A percentile compares a stretch with the other conserved stretches of the same genome.
Conservation (phyloP, 192 early-diverging fungal species). For the Gigaspora rosea region DNA sequence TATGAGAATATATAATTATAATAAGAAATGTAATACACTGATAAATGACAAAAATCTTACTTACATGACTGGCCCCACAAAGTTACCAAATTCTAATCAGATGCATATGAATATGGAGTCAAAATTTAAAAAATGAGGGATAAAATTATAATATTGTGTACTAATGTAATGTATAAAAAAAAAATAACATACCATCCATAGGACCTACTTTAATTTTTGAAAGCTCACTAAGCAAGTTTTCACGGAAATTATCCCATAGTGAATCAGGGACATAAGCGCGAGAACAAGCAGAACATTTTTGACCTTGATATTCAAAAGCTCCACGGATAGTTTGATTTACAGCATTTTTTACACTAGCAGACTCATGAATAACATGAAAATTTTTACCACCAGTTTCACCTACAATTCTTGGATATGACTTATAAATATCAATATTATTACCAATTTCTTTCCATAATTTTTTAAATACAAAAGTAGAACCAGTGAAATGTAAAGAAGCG, state of each 20-base stretch:
- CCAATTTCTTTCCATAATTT: conserved; percentile 90
- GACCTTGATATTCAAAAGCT: conserved; percentile 96
- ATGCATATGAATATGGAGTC: too few relatives aligned
- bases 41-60: conserved; percentile 50
- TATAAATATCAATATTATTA: conserved; percentile 88
- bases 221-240: conserved; percentile 63
- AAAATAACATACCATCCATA: conserved; percentile 54
- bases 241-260: conserved; percentile 75
- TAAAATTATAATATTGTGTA: too few relatives aligned
- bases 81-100: conserved; percentile 74
- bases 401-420: conserved; percentile 93
- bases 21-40: background rate
- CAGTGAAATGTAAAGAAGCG: conserved; percentile 95
- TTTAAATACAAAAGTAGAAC: conserved; percentile 91
- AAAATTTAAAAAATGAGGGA: too few relatives aligned
- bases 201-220: conserved; percentile 82
- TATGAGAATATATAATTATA: background rate
- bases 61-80: conserved; percentile 91
- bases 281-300: conserved; percentile 97
- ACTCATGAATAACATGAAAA: conserved; percentile 92
- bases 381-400: conserved; percentile 99
- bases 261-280: conserved; percentile 87
- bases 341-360: conserved; percentile 73
- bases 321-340: conserved; percentile 90
- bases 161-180: too few relatives aligned